These are phyloP conservation scores for Medicago ruthenica DNA, from an alignment of 306 rosid species.

Conservation along the genomic window DNA sequence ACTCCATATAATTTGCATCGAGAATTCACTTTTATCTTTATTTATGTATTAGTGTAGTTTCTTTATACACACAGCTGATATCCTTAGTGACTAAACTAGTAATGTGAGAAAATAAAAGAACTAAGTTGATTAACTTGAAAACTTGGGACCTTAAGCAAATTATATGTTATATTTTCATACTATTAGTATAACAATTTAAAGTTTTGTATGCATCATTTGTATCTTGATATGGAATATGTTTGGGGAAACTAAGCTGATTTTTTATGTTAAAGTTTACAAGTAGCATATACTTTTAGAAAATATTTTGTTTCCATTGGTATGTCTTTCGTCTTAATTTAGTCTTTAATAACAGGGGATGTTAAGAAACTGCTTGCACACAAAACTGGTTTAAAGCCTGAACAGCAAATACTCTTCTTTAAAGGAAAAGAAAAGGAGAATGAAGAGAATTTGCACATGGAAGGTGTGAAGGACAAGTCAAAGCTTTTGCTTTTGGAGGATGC, in stretches of 20 bases:
- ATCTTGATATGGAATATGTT: conserved; percentile 26
- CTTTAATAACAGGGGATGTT: conserved; percentile 65
- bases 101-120: conserved; percentile 7
- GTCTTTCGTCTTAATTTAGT: conserved; percentile 35
- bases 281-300: conserved; percentile 5
- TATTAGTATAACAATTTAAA: background rate
- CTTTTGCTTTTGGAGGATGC: conserved; percentile 69
- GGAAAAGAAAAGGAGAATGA: conserved; percentile 77
- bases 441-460: conserved; percentile 69
- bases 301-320: conserved; percentile 31
- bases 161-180: background rate
- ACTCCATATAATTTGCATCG: background rate
- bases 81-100: background rate
- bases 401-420: conserved; percentile 72
- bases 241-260: conserved; percentile 5
- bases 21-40: background rate
- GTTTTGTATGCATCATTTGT: background rate
- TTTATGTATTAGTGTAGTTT: background rate
- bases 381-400: conserved; percentile 70
- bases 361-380: conserved; percentile 63
- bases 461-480: conserved; percentile 80
- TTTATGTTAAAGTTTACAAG: conserved; percentile 8
- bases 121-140: conserved; percentile 13
- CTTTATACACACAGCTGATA: background rate
- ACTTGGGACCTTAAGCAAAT: conserved; percentile 17